A percentile compares a stretch with the other conserved stretches of the same genome.
phyloP scores from a whole-genome alignment of 2,329 filamentous ascomycete species.

The Aspergillus tamarii region DNA sequence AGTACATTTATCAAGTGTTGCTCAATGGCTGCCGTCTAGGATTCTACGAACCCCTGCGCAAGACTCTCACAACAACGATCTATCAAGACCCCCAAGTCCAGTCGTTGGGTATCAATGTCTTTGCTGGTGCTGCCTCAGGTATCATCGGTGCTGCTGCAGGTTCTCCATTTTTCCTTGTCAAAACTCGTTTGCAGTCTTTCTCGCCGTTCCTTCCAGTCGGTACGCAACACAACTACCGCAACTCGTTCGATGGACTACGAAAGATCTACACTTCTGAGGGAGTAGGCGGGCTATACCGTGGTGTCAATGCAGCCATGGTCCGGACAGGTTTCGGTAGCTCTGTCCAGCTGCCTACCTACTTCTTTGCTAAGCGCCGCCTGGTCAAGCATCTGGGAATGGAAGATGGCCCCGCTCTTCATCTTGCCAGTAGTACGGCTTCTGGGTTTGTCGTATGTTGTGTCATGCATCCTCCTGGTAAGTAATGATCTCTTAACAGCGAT shows the following conservation, averaged over 20 bases:
- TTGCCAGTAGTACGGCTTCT: slow-evolving; percentile 84
- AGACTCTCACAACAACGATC: slow-evolving; percentile 67
- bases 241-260: slow-evolving; percentile 78
- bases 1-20: slow-evolving; percentile 93
- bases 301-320: slow-evolving; percentile 91
- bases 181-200: slow-evolving; percentile 92
- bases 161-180: slow-evolving; percentile 96
- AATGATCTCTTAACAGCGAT: neutral
- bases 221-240: slow-evolving; percentile 92
- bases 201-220: slow-evolving; percentile 91
- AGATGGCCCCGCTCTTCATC: slow-evolving; percentile 85
- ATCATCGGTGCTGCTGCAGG: slow-evolving; percentile 90
- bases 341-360: slow-evolving; percentile 96
- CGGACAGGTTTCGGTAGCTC: slow-evolving; percentile 94
- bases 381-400: slow-evolving; percentile 83
- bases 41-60: slow-evolving; percentile 95
- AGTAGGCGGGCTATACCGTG: slow-evolving; percentile 79
- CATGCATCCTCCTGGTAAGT: slow-evolving; percentile 91
- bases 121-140: slow-evolving; percentile 85
- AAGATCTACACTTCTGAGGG: slow-evolving; percentile 82
- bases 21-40: slow-evolving; percentile 95
- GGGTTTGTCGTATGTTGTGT: slow-evolving; percentile 96
- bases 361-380: slow-evolving; percentile 89
- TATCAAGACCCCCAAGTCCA: slow-evolving; percentile 76
- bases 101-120: slow-evolving; percentile 87